Conservation (phyloP, 768 basidiomycete genomes). For the Serendipita sp. region DNA sequence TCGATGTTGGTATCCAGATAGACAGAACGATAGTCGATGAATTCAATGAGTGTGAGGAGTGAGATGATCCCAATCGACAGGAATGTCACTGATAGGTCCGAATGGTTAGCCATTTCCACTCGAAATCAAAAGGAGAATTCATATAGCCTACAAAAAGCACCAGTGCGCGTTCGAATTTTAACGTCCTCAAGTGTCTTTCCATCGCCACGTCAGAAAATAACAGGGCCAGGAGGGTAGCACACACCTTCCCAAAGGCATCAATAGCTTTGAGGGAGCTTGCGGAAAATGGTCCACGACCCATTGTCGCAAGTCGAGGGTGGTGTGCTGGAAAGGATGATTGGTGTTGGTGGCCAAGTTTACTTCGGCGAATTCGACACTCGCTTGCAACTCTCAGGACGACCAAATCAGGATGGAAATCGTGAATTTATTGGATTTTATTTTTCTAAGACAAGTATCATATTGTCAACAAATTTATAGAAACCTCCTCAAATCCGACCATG, state of each 20-base stretch:
- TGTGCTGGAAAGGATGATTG: neutral
- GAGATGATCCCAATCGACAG: constrained; percentile 85
- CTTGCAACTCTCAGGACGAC: neutral
- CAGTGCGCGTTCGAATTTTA: constrained; percentile 94
- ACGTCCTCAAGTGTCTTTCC: constrained; percentile 94
- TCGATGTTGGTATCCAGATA: constrained; percentile 80
- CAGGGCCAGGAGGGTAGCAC: constrained; percentile 11
- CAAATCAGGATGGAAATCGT: neutral
- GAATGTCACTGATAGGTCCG: constrained; percentile 55
- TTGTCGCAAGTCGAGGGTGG: constrained; percentile 11
- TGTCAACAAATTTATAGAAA: too few relatives aligned
- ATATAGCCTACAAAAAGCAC: constrained; percentile 58
- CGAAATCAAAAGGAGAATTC: neutral
- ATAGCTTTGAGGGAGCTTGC: constrained; percentile 52
- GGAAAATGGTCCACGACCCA: constrained; percentile 25
- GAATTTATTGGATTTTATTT: neutral
- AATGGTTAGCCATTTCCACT: constrained; percentile 1
- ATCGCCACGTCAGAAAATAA: neutral
- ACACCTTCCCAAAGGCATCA: constrained; percentile 98
- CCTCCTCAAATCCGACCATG: neutral
- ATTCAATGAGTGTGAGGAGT: constrained; percentile 83
- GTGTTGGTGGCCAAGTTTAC: neutral
- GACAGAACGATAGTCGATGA: constrained; percentile 84
- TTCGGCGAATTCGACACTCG: neutral
- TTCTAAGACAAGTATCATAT: neutral